Percentiles rank a stretch among this genome's conserved stretches.
phyloP scores from a whole-genome alignment of 2,329 filamentous ascomycete genomes.

The Calonectria crousiana region DNA sequence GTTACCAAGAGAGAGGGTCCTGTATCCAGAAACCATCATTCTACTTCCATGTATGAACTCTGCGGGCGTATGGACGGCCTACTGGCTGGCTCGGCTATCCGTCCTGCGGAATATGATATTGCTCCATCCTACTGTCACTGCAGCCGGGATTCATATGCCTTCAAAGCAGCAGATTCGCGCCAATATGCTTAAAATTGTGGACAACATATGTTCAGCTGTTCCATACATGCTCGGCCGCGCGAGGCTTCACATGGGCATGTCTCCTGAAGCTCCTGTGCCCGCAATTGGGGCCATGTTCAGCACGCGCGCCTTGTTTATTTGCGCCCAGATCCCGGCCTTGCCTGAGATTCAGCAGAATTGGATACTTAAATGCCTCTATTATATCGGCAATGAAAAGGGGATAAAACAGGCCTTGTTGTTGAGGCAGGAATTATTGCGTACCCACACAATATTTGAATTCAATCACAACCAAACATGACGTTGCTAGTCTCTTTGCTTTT shows the following conservation, averaged over 20 bases:
- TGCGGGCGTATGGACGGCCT: conserved; percentile 1
- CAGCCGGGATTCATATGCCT: not conserved
- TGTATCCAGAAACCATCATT: not conserved
- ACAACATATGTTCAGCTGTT: not conserved
- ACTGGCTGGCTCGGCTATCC: not conserved
- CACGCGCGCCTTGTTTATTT: conserved; percentile 10
- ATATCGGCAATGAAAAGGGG: conserved; percentile 2
- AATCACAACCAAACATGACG: too few species aligned
- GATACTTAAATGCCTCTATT: conserved; percentile 18
- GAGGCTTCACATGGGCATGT: not conserved
- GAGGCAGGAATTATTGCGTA: not conserved
- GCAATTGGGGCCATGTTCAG: conserved; percentile 17
- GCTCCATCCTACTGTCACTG: not conserved
- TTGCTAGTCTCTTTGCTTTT: not conserved
- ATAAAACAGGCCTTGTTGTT: not conserved
- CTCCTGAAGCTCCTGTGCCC: not conserved
- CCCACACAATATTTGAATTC: not conserved
- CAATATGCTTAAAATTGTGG: not conserved
- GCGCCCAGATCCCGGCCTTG: not conserved
- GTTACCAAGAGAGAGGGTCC: not conserved
- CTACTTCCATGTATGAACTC: not conserved
- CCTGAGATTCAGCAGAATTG: not conserved
- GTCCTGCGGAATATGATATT: not conserved
- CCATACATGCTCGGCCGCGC: conserved; percentile 1
- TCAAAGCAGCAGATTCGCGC: not conserved